These are phyloP conservation scores for Wolfiporia cocos DNA, from an alignment of 1,284 basidiomycete genomes.

Conservation along the genomic window DNA sequence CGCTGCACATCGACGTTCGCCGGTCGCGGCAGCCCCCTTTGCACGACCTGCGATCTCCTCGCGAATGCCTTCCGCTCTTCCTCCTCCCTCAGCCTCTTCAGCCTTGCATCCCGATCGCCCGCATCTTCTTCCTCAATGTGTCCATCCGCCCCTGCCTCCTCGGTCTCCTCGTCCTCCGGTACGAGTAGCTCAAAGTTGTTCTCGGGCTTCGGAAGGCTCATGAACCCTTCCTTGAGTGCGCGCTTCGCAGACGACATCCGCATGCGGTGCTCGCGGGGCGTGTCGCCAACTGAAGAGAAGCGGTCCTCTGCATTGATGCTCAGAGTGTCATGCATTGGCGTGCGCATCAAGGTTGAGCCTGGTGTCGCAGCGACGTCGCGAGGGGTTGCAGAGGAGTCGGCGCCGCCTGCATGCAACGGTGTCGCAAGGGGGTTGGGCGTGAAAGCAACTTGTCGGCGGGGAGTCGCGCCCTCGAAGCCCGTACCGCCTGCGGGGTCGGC, in stretches of 20 bases:
- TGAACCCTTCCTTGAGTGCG: slow-evolving; percentile 78
- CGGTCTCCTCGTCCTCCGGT: slow-evolving; percentile 77
- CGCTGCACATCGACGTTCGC: slow-evolving; percentile 71
- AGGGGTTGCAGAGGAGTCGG: slow-evolving; percentile 59
- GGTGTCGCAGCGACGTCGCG: slow-evolving; percentile 37
- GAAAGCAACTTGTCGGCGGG: slow-evolving; percentile 80
- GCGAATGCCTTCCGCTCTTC: slow-evolving; percentile 77
- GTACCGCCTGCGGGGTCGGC: slow-evolving; percentile 67
- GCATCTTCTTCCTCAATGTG: slow-evolving; percentile 77
- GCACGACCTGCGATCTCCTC: slow-evolving; percentile 78
- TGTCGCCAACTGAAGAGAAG: slow-evolving; percentile 50
- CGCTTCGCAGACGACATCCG: slow-evolving; percentile 61
- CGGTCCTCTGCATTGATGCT: slow-evolving; percentile 78
- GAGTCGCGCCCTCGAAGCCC: slow-evolving; percentile 89
- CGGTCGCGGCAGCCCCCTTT: slow-evolving; percentile 83
- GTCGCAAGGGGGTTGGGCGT: slow-evolving; percentile 96
- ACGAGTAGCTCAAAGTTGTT: slow-evolving; percentile 97
- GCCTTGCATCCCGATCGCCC: slow-evolving; percentile 83
- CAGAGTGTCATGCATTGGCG: slow-evolving; percentile 88
- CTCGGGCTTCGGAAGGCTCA: slow-evolving; percentile 85
- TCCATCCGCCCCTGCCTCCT: slow-evolving; percentile 36
- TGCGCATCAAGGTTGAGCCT: slow-evolving; percentile 78
- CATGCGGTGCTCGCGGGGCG: slow-evolving; percentile 70
- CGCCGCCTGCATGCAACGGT: slow-evolving; percentile 49
- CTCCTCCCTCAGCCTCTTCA: slow-evolving; percentile 66